These are phyloP conservation scores for Leishmania martiniquensis DNA, from an alignment of 208 protist genomes.

Conservation along the genomic window DNA sequence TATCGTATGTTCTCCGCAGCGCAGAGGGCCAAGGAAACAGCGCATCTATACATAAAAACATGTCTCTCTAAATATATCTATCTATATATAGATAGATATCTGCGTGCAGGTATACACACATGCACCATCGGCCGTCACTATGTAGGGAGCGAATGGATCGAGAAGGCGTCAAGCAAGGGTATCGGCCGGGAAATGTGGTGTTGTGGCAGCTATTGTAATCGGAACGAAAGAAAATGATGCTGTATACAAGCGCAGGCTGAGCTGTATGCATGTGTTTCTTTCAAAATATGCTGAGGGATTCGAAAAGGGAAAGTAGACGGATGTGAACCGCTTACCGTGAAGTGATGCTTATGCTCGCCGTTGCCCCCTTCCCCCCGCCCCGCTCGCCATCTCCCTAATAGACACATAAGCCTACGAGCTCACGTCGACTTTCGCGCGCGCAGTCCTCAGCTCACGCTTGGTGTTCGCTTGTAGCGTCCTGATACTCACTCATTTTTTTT, in stretches of 20 bases:
- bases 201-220: no score
- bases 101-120: no score
- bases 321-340: background rate
- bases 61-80: no score
- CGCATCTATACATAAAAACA: no score
- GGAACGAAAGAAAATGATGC: background rate
- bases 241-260: background rate
- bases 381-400: background rate
- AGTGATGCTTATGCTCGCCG: background rate
- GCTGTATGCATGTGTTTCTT: background rate
- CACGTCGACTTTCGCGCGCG: background rate
- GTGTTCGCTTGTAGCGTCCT: background rate
- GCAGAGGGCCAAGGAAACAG: background rate
- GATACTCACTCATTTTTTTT: background rate
- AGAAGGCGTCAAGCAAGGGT: background rate
- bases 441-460: background rate
- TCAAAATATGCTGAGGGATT: background rate
- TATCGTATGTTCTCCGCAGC: background rate
- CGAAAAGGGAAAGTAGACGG: background rate
- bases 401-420: background rate
- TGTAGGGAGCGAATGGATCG: background rate
- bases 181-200: background rate
- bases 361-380: background rate
- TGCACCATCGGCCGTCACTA: background rate
- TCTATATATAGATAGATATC: no score